Percentiles rank a stretch among this genome's conserved stretches.
Conservation (phyloP, 2,329 filamentous ascomycete species). For the Seiridium unicorne region DNA sequence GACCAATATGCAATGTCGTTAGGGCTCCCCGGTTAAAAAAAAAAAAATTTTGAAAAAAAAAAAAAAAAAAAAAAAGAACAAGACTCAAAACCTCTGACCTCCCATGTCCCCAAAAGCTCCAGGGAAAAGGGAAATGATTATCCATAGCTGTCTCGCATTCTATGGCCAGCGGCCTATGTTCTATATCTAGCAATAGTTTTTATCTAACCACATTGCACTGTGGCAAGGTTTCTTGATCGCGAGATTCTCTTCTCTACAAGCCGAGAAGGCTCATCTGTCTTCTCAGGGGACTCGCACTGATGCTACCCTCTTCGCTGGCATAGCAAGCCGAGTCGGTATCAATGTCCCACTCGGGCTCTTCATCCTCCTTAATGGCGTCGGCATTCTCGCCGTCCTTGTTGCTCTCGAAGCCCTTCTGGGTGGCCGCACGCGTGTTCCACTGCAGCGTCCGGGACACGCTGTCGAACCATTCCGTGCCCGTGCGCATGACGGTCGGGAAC, state of each 20-base stretch:
- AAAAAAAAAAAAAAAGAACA: not conserved
- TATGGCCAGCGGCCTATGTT: not conserved
- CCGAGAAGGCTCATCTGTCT: slow-evolving; percentile 73
- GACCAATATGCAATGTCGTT: not conserved
- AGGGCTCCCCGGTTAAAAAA: not conserved
- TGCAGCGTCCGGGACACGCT: slow-evolving; percentile 87
- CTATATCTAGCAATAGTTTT: not conserved
- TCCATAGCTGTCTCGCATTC: not conserved
- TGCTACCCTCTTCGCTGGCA: slow-evolving; percentile 71
- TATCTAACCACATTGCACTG: not conserved
- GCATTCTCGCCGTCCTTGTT: slow-evolving; percentile 42
- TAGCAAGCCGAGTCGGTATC: slow-evolving; percentile 79
- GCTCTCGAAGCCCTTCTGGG: slow-evolving; percentile 83
- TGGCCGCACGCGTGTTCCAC: slow-evolving; percentile 92
- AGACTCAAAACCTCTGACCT: not conserved
- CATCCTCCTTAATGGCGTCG: slow-evolving; percentile 47
- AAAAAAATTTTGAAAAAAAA: not conserved
- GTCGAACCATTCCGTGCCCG: slow-evolving; percentile 93
- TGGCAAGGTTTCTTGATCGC: not conserved
- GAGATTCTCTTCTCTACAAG: slow-evolving; percentile 39
- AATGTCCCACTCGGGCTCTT: slow-evolving; percentile 81
- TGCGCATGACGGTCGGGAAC: slow-evolving; percentile 92
- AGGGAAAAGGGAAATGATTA: too few species aligned
- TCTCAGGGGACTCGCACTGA: slow-evolving; percentile 64
- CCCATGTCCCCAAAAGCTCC: not conserved